A percentile compares a stretch with the other conserved stretches of the same genome.
phyloP scores from a whole-genome alignment of 2,329 filamentous ascomycete species.

The Polytolypa hystricis region DNA sequence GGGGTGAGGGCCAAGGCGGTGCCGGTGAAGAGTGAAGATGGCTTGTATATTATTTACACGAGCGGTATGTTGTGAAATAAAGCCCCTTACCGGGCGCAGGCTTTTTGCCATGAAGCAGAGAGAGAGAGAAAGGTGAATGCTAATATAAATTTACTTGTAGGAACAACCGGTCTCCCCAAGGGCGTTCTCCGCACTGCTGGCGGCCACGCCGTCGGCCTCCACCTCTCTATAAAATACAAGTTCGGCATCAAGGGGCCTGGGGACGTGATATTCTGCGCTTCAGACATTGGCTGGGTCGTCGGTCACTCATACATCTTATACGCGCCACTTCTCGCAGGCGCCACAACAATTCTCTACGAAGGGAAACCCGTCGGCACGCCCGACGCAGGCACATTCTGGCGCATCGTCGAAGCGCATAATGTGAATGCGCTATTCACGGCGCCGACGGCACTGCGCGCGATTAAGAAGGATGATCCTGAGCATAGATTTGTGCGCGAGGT shows the following conservation, averaged over 20 bases:
- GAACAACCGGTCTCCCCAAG: constrained; percentile 73
- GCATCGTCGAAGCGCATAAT: constrained; percentile 71
- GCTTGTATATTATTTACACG: constrained; percentile 85
- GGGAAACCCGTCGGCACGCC: constrained; percentile 90
- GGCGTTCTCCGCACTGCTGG: constrained; percentile 73
- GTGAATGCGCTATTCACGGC: constrained; percentile 80
- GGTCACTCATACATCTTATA: constrained; percentile 84
- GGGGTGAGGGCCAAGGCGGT: constrained; percentile 63
- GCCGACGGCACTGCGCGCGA: constrained; percentile 75
- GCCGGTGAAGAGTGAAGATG: constrained; percentile 64
- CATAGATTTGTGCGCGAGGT: constrained; percentile 53
- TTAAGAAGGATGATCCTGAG: constrained; percentile 72
- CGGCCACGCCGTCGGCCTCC: constrained; percentile 75
- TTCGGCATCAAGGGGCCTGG: constrained; percentile 75
- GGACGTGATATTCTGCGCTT: constrained; percentile 69
- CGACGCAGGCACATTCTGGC: constrained; percentile 79
- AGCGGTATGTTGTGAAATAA: constrained; percentile 44
- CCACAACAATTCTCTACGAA: constrained; percentile 79
- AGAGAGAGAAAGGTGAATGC: background rate
- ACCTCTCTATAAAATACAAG: constrained; percentile 69
- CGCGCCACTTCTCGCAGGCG: constrained; percentile 71
- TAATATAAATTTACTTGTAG: constrained; percentile 20
- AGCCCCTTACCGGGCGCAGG: too few species aligned
- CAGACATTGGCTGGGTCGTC: constrained; percentile 88
- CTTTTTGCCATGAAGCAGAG: too few species aligned